Conservation (phyloP, 441 rosid species). For the Heliophila coronopifolia region DNA sequence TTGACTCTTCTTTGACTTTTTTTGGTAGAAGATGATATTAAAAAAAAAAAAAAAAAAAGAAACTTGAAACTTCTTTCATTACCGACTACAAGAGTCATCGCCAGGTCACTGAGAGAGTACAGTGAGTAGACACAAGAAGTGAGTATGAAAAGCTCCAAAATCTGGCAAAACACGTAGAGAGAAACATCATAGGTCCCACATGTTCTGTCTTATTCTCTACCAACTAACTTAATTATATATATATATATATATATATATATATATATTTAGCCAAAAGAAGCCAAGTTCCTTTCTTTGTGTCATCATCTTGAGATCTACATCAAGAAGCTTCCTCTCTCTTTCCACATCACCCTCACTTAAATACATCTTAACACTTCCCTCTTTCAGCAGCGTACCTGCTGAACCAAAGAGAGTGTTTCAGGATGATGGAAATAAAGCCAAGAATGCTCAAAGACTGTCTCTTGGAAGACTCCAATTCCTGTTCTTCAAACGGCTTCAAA, state of each 20-base stretch:
- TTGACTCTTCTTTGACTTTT: no score
- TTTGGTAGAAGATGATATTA: no score
- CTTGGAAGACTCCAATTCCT: conserved; percentile 40
- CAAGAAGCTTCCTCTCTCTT: conserved; percentile 47
- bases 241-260: no score
- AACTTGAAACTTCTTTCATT: no score
- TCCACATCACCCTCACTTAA: conserved; percentile 32
- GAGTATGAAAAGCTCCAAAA: conserved; percentile 24
- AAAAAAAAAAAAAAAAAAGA: not conserved
- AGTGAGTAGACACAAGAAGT: conserved; percentile 18
- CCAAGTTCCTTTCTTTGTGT: conserved; percentile 12
- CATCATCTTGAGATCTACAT: conserved; percentile 46
- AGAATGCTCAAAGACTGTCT: conserved; percentile 78
- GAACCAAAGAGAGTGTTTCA: conserved; percentile 16
- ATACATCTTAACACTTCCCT: conserved; percentile 26
- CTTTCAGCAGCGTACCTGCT: conserved; percentile 21
- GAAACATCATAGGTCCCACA: conserved; percentile 34
- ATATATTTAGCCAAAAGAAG: conserved; percentile 21
- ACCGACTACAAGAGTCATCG: conserved; percentile 18
- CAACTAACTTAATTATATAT: conserved; percentile 27
- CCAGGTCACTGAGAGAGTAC: conserved; percentile 24
- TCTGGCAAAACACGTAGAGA: conserved; percentile 18
- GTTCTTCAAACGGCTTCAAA: conserved; percentile 40
- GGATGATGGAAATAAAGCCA: conserved; percentile 36
- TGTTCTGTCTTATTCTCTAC: conserved; percentile 27